Percentiles rank a stretch among this genome's conserved stretches.
phyloP scores from a whole-genome alignment of 2,329 filamentous ascomycete species.

The Fusarium domesticum region DNA sequence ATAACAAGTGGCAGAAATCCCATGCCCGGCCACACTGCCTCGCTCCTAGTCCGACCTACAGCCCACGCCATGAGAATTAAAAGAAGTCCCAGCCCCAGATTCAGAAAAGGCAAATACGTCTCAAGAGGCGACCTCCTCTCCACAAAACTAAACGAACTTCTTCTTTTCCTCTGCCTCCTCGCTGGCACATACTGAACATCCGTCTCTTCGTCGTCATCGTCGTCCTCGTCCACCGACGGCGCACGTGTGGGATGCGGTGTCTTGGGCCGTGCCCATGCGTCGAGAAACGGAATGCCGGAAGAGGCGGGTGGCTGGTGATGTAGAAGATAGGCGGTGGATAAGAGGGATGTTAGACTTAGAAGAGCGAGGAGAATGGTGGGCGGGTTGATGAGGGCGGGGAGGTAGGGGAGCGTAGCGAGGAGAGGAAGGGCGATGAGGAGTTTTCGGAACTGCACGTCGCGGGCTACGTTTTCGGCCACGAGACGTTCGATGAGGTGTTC shows the following conservation, averaged over 20 bases:
- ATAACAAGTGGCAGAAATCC: slow-evolving; percentile 55
- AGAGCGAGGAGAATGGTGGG: slow-evolving; percentile 45
- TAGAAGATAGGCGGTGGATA: slow-evolving; percentile 60
- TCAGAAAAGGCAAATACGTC: slow-evolving; percentile 58
- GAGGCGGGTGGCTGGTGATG: slow-evolving; percentile 51
- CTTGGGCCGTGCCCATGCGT: slow-evolving; percentile 40
- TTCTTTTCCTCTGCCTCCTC: slow-evolving; percentile 15
- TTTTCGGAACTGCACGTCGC: slow-evolving; percentile 56
- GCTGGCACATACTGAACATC: slow-evolving; percentile 8
- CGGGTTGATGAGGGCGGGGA: slow-evolving; percentile 36
- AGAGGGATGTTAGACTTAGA: slow-evolving; percentile 61
- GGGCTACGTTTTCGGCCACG: slow-evolving; percentile 51
- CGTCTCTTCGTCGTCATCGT: slow-evolving; percentile 15
- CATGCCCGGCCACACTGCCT: slow-evolving; percentile 42
- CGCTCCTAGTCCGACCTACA: slow-evolving; percentile 33
- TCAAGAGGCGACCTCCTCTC: slow-evolving; percentile 47
- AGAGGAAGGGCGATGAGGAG: slow-evolving; percentile 60
- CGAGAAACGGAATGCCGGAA: slow-evolving; percentile 52
- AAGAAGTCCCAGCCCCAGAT: slow-evolving; percentile 54
- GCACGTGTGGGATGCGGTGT: slow-evolving; percentile 26
- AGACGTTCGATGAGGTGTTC: slow-evolving; percentile 59
- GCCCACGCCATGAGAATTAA: slow-evolving; percentile 46
- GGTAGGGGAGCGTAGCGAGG: slow-evolving; percentile 53
- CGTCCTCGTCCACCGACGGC: slow-evolving; percentile 19
- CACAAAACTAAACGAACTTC: slow-evolving; percentile 22